Percentiles rank a stretch among this genome's conserved stretches.
Evolutionary conservation across 805 yeast genomes (phyloP).

Genomic region (Kodamaea leandrae): DNA sequence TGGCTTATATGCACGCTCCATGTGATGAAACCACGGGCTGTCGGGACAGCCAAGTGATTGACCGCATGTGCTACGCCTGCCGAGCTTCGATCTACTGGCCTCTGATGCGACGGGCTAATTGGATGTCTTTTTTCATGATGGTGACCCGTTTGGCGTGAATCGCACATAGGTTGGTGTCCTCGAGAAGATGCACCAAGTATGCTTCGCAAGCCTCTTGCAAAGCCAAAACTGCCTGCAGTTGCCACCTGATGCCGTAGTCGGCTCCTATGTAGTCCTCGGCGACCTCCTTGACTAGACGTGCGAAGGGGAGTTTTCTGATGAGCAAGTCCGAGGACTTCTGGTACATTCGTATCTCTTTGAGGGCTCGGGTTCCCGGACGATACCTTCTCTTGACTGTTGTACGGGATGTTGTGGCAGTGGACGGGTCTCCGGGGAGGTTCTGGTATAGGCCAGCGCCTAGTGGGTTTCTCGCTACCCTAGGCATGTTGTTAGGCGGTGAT

Average conservation of each 20-base stretch:
- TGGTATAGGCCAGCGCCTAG: constrained; percentile 34
- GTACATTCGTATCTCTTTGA: constrained; percentile 64
- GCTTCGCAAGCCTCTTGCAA: constrained; percentile 83
- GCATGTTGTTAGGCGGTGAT: constrained; percentile 9
- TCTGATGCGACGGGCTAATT: constrained; percentile 72
- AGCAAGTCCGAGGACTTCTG: constrained; percentile 68
- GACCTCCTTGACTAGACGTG: constrained; percentile 71
- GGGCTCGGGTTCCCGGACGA: constrained; percentile 64
- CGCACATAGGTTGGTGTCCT: constrained; percentile 76
- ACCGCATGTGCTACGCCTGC: too few species aligned
- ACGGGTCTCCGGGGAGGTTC: constrained; percentile 58
- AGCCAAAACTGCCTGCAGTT: constrained; percentile 71
- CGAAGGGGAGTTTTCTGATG: constrained; percentile 72
- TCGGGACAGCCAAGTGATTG: too few species aligned
- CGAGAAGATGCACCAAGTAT: constrained; percentile 65
- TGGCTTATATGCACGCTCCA: too few species aligned
- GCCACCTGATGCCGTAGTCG: constrained; percentile 69
- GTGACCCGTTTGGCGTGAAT: constrained; percentile 82
- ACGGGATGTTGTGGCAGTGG: constrained; percentile 17
- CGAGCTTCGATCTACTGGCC: constrained; percentile 39
- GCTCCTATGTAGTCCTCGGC: constrained; percentile 56
- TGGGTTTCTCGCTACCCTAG: constrained; percentile 10
- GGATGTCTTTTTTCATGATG: constrained; percentile 80
- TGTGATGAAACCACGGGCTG: too few species aligned
- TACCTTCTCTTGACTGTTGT: constrained; percentile 41